These are phyloP conservation scores for Talaromyces liani DNA, from an alignment of 495 filamentous ascomycete species.

Conservation along the genomic window DNA sequence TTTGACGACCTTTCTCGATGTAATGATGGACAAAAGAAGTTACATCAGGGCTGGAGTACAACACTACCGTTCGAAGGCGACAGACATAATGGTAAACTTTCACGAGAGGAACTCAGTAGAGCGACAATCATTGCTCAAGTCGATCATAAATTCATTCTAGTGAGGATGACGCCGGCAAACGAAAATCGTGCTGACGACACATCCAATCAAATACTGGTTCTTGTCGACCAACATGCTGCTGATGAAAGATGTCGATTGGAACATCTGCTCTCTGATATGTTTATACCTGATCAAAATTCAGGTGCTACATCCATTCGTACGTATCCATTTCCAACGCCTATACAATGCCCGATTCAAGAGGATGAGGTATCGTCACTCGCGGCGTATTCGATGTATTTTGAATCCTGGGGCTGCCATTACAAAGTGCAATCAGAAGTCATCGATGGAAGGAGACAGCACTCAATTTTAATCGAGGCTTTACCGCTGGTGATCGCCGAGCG, in stretches of 20 bases:
- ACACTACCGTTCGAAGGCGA: neutral
- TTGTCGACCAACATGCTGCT: slow-evolving; percentile 93
- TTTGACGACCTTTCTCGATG: neutral
- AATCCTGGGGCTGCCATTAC: slow-evolving; percentile 67
- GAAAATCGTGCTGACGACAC: neutral
- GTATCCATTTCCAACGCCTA: slow-evolving; percentile 29
- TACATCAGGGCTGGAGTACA: neutral
- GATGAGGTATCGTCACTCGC: slow-evolving; percentile 52
- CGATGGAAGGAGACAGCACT: slow-evolving; percentile 1
- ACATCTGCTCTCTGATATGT: slow-evolving; percentile 50
- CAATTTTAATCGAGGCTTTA: slow-evolving; percentile 48
- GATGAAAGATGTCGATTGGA: slow-evolving; percentile 85
- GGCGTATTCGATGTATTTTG: slow-evolving; percentile 48
- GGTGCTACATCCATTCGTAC: slow-evolving; percentile 19
- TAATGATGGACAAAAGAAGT: neutral
- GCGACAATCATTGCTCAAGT: slow-evolving; percentile 74
- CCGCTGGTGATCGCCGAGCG: slow-evolving; percentile 68
- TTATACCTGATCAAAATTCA: slow-evolving; percentile 7
- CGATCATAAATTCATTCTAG: slow-evolving; percentile 83
- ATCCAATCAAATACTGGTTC: slow-evolving; percentile 39
- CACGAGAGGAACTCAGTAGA: slow-evolving; percentile 51
- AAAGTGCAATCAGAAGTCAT: slow-evolving; percentile 16
- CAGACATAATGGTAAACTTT: slow-evolving; percentile 46
- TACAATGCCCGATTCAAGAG: slow-evolving; percentile 53
- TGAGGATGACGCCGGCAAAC: slow-evolving; percentile 35